These are phyloP conservation scores for Eleusine coracana DNA, from an alignment of 176 grass and related monocot species.

Conservation along the genomic window DNA sequence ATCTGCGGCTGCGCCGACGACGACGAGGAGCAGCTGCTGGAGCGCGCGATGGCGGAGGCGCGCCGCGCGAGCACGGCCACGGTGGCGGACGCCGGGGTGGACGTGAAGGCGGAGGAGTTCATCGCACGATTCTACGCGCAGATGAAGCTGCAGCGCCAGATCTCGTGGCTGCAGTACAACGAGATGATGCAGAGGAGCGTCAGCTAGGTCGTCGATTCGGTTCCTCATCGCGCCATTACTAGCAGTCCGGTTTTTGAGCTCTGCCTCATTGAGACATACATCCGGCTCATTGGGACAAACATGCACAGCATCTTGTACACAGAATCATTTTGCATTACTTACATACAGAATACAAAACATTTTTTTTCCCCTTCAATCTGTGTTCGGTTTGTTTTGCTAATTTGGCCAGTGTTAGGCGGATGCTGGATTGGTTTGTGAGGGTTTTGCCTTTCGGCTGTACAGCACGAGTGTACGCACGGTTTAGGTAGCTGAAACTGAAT, in stretches of 20 bases:
- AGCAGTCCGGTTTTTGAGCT: not conserved
- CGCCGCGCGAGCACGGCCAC: conserved; percentile 26
- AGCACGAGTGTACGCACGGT: not conserved
- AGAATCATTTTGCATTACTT: not conserved
- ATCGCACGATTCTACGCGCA: conserved; percentile 77
- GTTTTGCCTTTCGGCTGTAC: not conserved
- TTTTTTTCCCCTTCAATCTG: not conserved
- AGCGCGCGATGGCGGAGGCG: conserved; percentile 26
- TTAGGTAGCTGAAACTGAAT: not conserved
- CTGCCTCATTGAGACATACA: not conserved
- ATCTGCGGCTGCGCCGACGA: not conserved
- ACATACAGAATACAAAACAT: not conserved
- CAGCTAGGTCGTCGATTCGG: conserved; percentile 1
- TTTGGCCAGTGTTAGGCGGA: not conserved
- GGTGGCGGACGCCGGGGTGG: conserved; percentile 46
- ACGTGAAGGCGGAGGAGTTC: conserved; percentile 84
- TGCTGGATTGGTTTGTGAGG: not conserved
- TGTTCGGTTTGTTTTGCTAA: not conserved
- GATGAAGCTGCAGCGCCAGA: conserved; percentile 78
- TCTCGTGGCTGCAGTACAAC: conserved; percentile 66
- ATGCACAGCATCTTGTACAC: conserved; percentile 1
- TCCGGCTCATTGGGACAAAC: not conserved
- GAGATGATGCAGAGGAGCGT: conserved; percentile 74
- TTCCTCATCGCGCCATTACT: not conserved
- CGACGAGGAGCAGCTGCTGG: conserved; percentile 27